These are phyloP conservation scores for Babesia ovata DNA, from an alignment of 169 alveolate genomes.

Conservation along the genomic window DNA sequence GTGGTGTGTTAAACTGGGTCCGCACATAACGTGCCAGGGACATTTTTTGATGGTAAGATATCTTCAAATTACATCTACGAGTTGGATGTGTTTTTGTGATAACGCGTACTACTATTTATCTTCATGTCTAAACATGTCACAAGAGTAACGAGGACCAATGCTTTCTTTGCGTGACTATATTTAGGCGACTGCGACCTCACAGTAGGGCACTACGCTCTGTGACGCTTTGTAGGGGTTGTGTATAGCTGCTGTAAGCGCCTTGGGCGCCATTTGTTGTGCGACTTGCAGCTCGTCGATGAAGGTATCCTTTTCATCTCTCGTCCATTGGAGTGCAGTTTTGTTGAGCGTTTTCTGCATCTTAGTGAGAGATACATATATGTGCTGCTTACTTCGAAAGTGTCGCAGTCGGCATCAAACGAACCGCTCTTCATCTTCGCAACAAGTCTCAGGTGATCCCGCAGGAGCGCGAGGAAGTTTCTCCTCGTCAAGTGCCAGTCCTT, in stretches of 20 bases:
- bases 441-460: conserved; percentile 50
- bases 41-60: too few relatives aligned
- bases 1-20: too few relatives aligned
- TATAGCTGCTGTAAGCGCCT: conserved; percentile 43
- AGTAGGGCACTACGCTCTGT: conserved; percentile 2
- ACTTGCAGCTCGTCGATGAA: conserved; percentile 50
- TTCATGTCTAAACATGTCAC: too few relatives aligned
- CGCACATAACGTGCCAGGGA: too few relatives aligned
- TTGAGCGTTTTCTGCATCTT: conserved; percentile 42
- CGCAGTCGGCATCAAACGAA: conserved; percentile 55
- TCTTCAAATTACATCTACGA: too few relatives aligned
- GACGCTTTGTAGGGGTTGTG: conserved; percentile 24
- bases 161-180: background rate
- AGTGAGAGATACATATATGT: background rate
- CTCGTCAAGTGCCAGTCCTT: conserved; percentile 68
- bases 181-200: background rate
- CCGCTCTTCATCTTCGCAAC: conserved; percentile 47
- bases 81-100: too few relatives aligned
- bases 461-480: conserved; percentile 29
- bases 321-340: conserved; percentile 49
- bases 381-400: conserved; percentile 54
- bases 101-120: too few relatives aligned
- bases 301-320: conserved; percentile 46
- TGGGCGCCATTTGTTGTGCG: conserved; percentile 39
- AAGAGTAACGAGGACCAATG: background rate